Percentiles rank a stretch among this genome's conserved stretches.
phyloP scores from a whole-genome alignment of 2,329 filamentous ascomycete species.

The Truncatella angustata region DNA sequence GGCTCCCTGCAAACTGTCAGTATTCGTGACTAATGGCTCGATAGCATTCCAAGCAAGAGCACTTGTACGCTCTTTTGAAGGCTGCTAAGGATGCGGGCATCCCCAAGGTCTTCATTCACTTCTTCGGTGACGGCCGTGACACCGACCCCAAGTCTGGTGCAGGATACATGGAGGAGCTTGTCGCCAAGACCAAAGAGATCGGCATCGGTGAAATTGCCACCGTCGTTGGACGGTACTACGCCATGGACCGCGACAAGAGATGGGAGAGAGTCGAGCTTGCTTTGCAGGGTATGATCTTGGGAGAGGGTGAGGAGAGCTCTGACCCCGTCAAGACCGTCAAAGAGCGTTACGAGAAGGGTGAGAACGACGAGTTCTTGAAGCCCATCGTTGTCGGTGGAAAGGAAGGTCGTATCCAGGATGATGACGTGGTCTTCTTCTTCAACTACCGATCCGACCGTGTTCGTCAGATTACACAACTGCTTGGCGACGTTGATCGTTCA shows the following conservation, averaged over 20 bases:
- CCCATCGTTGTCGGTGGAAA: slow-evolving; percentile 92
- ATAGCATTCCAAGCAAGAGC: slow-evolving; percentile 89
- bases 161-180: slow-evolving; percentile 82
- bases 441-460: slow-evolving; percentile 99
- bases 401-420: slow-evolving; percentile 81
- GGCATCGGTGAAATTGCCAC: slow-evolving; percentile 87
- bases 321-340: slow-evolving; percentile 87
- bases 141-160: slow-evolving; percentile 94
- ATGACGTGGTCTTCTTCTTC: slow-evolving; percentile 98
- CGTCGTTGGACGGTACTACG: slow-evolving; percentile 93
- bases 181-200: slow-evolving; percentile 79
- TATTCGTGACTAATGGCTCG: slow-evolving; percentile 13
- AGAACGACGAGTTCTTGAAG: slow-evolving; percentile 97
- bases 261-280: slow-evolving; percentile 94
- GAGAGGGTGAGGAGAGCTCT: slow-evolving; percentile 80
- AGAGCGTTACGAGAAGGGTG: slow-evolving; percentile 80
- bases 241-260: slow-evolving; percentile 99
- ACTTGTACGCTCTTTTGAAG: slow-evolving; percentile 82
- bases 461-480: slow-evolving; percentile 90
- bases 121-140: slow-evolving; percentile 97
- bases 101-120: slow-evolving; percentile 95
- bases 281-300: slow-evolving; percentile 79
- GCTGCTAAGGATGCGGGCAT: slow-evolving; percentile 87
- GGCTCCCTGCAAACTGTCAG: not conserved
- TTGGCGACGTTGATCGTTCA: slow-evolving; percentile 89